phyloP scores from a whole-genome alignment of 2,329 filamentous ascomycete genomes.

The Huntiella omanensis region DNA sequence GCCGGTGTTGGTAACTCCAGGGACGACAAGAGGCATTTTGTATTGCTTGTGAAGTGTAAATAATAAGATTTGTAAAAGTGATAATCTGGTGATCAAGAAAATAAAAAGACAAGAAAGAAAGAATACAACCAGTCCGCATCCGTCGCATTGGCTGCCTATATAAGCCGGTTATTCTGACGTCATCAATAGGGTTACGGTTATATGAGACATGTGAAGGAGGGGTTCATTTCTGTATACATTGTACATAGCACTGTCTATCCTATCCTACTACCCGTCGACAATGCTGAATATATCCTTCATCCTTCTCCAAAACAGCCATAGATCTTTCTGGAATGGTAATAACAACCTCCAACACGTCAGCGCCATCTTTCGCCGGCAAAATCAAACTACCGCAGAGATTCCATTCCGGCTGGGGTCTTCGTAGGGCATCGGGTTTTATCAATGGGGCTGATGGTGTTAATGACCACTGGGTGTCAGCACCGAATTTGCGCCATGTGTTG shows the following conservation, averaged over 20 bases:
- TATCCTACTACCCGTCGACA: conserved; percentile 14
- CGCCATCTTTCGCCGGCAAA: conserved; percentile 16
- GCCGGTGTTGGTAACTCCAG: conserved; percentile 22
- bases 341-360: conserved; percentile 16
- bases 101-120: not conserved
- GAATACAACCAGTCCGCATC: no score
- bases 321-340: conserved; percentile 17
- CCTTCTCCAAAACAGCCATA: conserved; percentile 16
- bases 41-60: no score
- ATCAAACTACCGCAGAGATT: conserved; percentile 18
- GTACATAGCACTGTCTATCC: not conserved
- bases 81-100: not conserved
- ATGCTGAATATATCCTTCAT: conserved; percentile 16
- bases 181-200: no score
- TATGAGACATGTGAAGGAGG: not conserved
- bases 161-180: no score
- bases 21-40: conserved; percentile 45
- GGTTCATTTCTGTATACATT: no score
- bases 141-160: no score
- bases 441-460: conserved; percentile 14
- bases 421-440: conserved; percentile 16
- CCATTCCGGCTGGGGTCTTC: conserved; percentile 17
- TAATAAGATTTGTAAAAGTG: no score
- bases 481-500: conserved; percentile 28
- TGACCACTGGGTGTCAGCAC: conserved; percentile 22